Base-by-base conservation (phyloP, 2,329 filamentous ascomycete genomes). In the Raffaelea arxii region DNA sequence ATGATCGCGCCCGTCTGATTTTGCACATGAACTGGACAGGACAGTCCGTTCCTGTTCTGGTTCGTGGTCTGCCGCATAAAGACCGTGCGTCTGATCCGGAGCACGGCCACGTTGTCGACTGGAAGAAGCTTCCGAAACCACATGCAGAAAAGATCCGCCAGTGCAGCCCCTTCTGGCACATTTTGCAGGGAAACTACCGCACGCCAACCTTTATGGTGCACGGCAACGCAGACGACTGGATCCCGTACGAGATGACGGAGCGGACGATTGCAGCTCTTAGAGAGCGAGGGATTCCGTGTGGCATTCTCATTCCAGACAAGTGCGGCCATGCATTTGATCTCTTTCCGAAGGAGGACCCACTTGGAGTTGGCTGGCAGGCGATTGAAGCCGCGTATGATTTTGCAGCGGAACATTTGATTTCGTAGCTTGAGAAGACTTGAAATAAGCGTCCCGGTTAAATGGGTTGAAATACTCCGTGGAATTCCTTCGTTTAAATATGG, bases 11-110 rank as follows among this genome's bases (percentile, higher is more conserved):
- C 16, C 41, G 41, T 19, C 23, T 43, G 21, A 14, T 27, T 27
- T 10, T 30, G 25, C 41, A 43, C 41, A 43, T 43, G 25, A 43
- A 43, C 41, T 43, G 41, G 41, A 18, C n/a, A 9, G 41, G 25
- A 10, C 41, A 43, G 25, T 25, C 25, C 6, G 25, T 43, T n/a
- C 41, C 41, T 4, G 25, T 43, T 4, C 25, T 43, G 18, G 14
- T 43, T n/a, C n/a, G 12, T 14, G 41, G 41, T 6, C 41, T 43
- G 7, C 41, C 41, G 18, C 24, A n/a, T 27, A 27, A 43, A 19
- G 14, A 41, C 27, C 36, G 36, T 21, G 35, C 35, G 11, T 6
- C 11, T 18, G 35, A 11, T 18, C 11, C 35, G 11, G 35, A 37
- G 35, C 7, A 37, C 7, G 7, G 6, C 35, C 11, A 37, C 35